A percentile compares a stretch with the other conserved stretches of the same genome.
Evolutionary conservation across 2,329 filamentous ascomycete genomes (phyloP).

Genomic region (Apiospora arundinis): DNA sequence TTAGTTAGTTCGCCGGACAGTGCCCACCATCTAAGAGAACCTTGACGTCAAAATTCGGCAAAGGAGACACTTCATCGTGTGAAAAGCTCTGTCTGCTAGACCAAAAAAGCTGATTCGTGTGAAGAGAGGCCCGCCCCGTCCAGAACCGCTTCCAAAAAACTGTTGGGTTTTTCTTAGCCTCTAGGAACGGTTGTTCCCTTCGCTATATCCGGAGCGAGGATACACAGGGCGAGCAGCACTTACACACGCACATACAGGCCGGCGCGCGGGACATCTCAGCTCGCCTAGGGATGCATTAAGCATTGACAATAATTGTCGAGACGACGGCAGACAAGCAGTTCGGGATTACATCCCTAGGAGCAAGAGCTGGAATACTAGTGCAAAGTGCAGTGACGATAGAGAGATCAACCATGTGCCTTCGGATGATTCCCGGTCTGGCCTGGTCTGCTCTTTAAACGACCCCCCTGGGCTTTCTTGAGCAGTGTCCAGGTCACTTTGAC

Average conservation of each 20-base stretch:
- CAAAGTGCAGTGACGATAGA: background rate
- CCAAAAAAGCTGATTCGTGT: too few species aligned
- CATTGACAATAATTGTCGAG: too few species aligned
- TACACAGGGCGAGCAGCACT: too few species aligned
- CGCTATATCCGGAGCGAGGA: too few species aligned
- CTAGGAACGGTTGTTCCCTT: too few species aligned
- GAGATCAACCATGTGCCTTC: background rate
- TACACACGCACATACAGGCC: too few species aligned
- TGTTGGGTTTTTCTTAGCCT: background rate
- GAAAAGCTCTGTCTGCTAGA: background rate
- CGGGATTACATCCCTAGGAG: too few species aligned
- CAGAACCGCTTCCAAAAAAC: background rate
- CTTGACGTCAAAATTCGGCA: conserved; percentile 9
- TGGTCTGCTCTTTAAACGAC: conserved; percentile 3
- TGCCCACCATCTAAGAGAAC: background rate
- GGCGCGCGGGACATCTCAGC: too few species aligned
- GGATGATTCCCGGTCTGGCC: conserved; percentile 12
- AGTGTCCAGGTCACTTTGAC: background rate
- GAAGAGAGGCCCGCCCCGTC: background rate
- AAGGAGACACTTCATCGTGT: background rate
- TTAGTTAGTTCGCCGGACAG: background rate
- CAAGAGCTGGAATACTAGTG: background rate
- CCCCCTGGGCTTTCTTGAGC: background rate
- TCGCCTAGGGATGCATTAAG: too few species aligned
- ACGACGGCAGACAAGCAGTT: too few species aligned